Evolutionary conservation across 1,284 basidiomycete genomes (phyloP).

Genomic region (Abortiporus biennis): DNA sequence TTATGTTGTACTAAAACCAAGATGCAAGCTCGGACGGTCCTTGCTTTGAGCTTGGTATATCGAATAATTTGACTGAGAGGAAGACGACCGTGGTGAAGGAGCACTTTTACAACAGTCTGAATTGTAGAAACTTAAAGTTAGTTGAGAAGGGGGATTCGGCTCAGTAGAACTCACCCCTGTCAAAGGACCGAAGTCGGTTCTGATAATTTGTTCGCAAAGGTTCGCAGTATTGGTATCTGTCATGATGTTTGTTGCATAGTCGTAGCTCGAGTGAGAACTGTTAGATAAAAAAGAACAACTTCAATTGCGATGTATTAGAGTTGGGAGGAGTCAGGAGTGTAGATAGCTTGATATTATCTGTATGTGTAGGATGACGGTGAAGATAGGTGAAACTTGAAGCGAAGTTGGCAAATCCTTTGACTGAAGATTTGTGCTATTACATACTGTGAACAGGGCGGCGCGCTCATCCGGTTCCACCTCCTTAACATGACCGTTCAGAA

Average conservation of each 20-base stretch:
- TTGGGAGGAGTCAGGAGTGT: too few relatives aligned
- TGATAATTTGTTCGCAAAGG: constrained; percentile 72
- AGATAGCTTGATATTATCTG: too few relatives aligned
- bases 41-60: constrained; percentile 58
- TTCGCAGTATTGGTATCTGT: constrained; percentile 65
- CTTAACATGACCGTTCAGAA: too few relatives aligned
- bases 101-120: constrained; percentile 78
- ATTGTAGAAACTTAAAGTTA: constrained; percentile 6
- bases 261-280: too few relatives aligned
- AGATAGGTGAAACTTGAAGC: too few relatives aligned
- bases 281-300: too few relatives aligned
- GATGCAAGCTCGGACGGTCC: constrained; percentile 68
- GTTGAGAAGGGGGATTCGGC: background rate
- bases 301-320: too few relatives aligned
- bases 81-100: constrained; percentile 84
- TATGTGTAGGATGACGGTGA: too few relatives aligned
- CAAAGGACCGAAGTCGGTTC: constrained; percentile 74
- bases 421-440: too few relatives aligned
- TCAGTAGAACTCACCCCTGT: constrained; percentile 50
- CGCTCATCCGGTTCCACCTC: too few relatives aligned
- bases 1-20: constrained; percentile 91
- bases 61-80: constrained; percentile 67
- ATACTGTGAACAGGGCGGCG: too few relatives aligned
- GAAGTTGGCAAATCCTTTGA: too few relatives aligned
- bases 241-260: constrained; percentile 42